Conservation (phyloP, 352 stramenopile genomes). For the Pseudoperonospora humuli region DNA sequence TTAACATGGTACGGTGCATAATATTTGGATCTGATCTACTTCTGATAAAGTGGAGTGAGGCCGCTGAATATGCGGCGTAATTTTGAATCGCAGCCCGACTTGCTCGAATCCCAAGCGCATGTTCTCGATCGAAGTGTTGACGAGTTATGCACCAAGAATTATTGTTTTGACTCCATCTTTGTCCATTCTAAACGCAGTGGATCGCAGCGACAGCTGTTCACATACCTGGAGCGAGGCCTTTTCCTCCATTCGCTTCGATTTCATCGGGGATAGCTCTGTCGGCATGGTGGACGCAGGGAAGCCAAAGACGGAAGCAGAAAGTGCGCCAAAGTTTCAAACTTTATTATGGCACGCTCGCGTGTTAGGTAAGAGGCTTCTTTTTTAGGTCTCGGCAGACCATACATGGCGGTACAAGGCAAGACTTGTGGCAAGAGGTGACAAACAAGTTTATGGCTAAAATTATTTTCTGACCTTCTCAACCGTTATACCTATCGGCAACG, state of each 20-base stretch:
- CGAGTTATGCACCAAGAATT: neutral
- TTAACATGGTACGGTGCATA: constrained; percentile 22
- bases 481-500: neutral
- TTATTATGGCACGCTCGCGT: no score
- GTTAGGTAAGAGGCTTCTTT: no score
- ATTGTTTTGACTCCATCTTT: no score
- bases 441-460: neutral
- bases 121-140: neutral
- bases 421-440: neutral
- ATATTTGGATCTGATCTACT: constrained; percentile 18
- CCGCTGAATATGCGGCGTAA: constrained; percentile 19
- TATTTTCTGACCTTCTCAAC: neutral
- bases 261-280: constrained; percentile 68
- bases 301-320: no score
- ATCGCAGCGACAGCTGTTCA: neutral
- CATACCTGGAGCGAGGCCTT: constrained; percentile 70
- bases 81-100: neutral
- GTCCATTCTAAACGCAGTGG: no score
- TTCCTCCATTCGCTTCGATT: constrained; percentile 79
- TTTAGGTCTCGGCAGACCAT: no score
- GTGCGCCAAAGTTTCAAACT: no score
- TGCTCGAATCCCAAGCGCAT: neutral
- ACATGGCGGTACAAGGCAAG: neutral
- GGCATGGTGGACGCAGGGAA: constrained; percentile 26
- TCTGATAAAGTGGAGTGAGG: constrained; percentile 13